Evolutionary conservation across 148 eudicot species (phyloP), one percentile per base, ranked within the genome.

Genomic region (Cornus controversa): DNA sequence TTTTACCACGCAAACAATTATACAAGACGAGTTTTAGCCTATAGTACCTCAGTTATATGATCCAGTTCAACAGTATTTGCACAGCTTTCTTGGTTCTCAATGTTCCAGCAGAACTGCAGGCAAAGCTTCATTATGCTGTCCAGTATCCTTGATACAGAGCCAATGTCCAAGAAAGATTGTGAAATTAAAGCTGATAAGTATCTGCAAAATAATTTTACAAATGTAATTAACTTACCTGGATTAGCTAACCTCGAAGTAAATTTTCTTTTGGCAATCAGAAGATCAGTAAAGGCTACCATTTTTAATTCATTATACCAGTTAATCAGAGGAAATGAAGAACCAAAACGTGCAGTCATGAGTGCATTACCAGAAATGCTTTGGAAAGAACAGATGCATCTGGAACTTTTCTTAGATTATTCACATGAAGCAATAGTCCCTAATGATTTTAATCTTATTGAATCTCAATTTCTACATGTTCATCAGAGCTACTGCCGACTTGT

Each of bases 131-230:
- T 91, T 82, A 96, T 93, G 80, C 99, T 85, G 82, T 96, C 97
- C 80, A 93, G 83, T 84, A 96, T 96, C 80, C 99, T 91, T 70
- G 97, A 96, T 27, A 96, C 97, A 70, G 99, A 93, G 42, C 99
- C 99, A 77, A 96, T 96, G 83, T 96, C 99, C 93, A 96, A 85
- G 84, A 96, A 96, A 70, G 98, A 93, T 84, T 96, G 99, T 69
- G 99, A 93, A 78, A 91, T 93, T 84, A 96, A 89, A 80, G 99
- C 99, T 75, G 99, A 89, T 37, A 96, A 86, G 86, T 96, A 96
- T 90, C 99, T 96, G 91, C 86, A 84, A 69, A 69, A 81, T 40
- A 27, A 74, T 31, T 57, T 28, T 57, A n/a, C 63, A 74, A 37
- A 10, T 63, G 29, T 27, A 13, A 74, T 69, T 57, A 69, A 50